Base-by-base conservation (phyloP, 2,329 filamentous ascomycete genomes). In the Diplodia scrobiculata region DNA sequence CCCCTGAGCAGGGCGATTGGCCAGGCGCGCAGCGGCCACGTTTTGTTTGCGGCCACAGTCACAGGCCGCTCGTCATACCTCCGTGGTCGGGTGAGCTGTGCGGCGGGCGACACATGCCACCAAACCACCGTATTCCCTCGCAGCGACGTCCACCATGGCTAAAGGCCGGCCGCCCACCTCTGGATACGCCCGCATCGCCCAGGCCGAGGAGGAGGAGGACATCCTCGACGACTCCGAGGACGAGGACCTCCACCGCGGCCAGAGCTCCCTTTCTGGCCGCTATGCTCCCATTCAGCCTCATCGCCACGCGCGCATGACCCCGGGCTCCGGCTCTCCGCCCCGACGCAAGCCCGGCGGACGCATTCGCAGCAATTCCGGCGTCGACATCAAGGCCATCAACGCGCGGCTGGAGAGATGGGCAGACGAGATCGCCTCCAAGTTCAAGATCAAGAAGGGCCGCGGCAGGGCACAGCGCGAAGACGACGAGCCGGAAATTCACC, bases 301-400 rank as follows among this genome's bases (percentile, higher is more conserved):
- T 21, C 78, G 79, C 29, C 73, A 73, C 67, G 76, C 79, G 36
- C 76, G 76, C 66, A 83, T 83, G 80, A 73, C 76, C 13, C 77
- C 78, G 9, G 74, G 72, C 25, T 77, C 77, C 6, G 74, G 72
- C 25, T 77, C 78, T 0, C 75, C 76, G 4, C 75, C 74, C 27
- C 55, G 71, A 59, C 72, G 73, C 51, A 71, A 70, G 65, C 59
- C 69, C 1, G 73, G 73, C 29, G 79, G 83, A 69, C 83, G 86
- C 62, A 79, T 82, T 68, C 84, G 88, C 69, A 90, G 91, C 75
- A 95, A 93, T 73, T 92, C 92, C 21, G 94, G 93, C 2, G 94
- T 99, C 19, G 95, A 99, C 74, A 91, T 99, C 75, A 98, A 98
- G 77, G 95, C 95, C 68, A 98, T 99, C 79, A 99, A 99, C 78